These are phyloP conservation scores for Lepidium sativum DNA, from an alignment of 345 rosid genomes.

Conservation along the genomic window DNA sequence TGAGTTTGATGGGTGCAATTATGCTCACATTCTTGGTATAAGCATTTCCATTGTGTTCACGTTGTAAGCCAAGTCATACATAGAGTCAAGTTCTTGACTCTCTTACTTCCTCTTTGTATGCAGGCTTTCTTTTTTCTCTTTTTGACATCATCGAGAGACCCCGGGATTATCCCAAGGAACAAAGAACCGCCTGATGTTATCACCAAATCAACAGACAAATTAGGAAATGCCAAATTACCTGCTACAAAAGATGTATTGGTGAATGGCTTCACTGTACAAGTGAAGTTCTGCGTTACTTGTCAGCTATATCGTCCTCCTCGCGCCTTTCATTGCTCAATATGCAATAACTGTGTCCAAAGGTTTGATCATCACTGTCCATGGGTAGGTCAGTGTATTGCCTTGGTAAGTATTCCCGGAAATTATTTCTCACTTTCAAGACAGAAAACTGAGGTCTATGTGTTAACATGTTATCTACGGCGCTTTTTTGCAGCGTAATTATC, in stretches of 20 bases:
- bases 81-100: background rate
- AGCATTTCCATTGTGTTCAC: slow-evolving; percentile 2
- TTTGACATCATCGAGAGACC: slow-evolving; percentile 73
- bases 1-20: slow-evolving; percentile 32
- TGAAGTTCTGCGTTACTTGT: slow-evolving; percentile 84
- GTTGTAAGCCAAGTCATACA: background rate
- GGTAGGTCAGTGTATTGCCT: slow-evolving; percentile 95
- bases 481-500: slow-evolving; percentile 69
- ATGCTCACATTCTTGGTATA: slow-evolving; percentile 50
- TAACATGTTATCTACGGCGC: background rate
- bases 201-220: slow-evolving; percentile 44
- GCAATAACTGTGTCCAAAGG: slow-evolving; percentile 87
- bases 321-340: slow-evolving; percentile 87
- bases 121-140: slow-evolving; percentile 63
- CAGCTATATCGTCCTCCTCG: slow-evolving; percentile 76
- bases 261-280: slow-evolving; percentile 54
- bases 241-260: slow-evolving; percentile 45
- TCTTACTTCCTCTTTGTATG: background rate
- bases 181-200: slow-evolving; percentile 18
- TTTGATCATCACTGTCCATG: slow-evolving; percentile 98
- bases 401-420: slow-evolving; percentile 38
- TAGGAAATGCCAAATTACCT: slow-evolving; percentile 36
- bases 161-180: slow-evolving; percentile 67
- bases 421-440: background rate
- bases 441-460: background rate